phyloP scores from a whole-genome alignment of 1,284 basidiomycete species.

The Pseudozyma tsukubaensis region DNA sequence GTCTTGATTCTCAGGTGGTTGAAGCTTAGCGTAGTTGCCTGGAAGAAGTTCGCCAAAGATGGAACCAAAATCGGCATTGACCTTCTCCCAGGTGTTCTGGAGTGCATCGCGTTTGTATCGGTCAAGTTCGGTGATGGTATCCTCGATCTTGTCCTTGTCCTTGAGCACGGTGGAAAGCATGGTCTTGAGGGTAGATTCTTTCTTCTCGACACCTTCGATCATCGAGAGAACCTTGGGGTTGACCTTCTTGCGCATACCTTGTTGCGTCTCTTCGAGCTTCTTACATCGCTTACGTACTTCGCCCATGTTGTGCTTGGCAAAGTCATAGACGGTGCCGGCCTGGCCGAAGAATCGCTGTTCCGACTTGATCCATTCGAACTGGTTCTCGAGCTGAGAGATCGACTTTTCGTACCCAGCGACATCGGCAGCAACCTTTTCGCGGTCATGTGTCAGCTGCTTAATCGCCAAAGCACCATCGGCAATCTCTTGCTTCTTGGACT shows the following conservation, averaged over 20 bases:
- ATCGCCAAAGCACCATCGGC: constrained; percentile 79
- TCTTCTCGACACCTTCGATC: constrained; percentile 98
- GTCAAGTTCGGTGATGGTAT: constrained; percentile 92
- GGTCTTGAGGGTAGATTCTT: constrained; percentile 85
- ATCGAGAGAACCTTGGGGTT: constrained; percentile 95
- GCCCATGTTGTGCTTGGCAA: constrained; percentile 78
- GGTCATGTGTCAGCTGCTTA: constrained; percentile 74
- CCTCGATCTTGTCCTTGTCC: constrained; percentile 95
- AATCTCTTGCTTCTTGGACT: constrained; percentile 82
- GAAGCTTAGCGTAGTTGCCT: constrained; percentile 94
- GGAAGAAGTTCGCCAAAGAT: constrained; percentile 97
- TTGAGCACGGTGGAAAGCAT: constrained; percentile 89
- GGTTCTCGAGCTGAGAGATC: constrained; percentile 77
- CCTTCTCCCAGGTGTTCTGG: constrained; percentile 94
- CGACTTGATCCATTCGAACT: constrained; percentile 87
- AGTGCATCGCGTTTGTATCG: constrained; percentile 93
- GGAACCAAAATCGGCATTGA: constrained; percentile 89
- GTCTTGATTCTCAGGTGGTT: constrained; percentile 92
- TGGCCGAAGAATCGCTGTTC: constrained; percentile 86
- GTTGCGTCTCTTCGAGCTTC: constrained; percentile 83
- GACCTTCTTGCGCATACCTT: constrained; percentile 91
- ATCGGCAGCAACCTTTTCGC: constrained; percentile 72
- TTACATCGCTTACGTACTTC: constrained; percentile 77
- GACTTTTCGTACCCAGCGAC: constrained; percentile 61
- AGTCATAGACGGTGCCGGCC: constrained; percentile 84